Percentiles rank a stretch among this genome's conserved stretches.
These are phyloP conservation scores for Dioscorea zingiberensis DNA, from an alignment of 106 monocot genomes.

Conservation along the genomic window DNA sequence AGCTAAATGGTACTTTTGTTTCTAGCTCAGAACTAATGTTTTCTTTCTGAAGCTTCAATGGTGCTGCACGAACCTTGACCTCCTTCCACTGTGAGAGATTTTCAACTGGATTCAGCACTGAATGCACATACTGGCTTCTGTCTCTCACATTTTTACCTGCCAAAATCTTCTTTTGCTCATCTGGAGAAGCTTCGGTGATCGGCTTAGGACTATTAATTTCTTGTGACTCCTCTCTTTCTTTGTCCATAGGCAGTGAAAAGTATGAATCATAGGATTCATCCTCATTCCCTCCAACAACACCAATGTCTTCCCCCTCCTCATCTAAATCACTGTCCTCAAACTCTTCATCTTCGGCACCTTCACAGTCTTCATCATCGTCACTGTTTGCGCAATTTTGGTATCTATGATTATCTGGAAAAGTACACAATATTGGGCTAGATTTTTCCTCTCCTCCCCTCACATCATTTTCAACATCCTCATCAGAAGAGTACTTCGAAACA, in stretches of 20 bases:
- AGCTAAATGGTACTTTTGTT: background rate
- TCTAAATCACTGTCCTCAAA: conserved; percentile 33
- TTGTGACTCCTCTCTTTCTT: conserved; percentile 18
- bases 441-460: conserved; percentile 2
- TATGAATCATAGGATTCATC: conserved; percentile 78
- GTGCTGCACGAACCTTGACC: conserved; percentile 23
- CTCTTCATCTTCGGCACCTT: conserved; percentile 5
- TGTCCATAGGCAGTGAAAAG: conserved; percentile 56
- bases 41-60: conserved; percentile 36
- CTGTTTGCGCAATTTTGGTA: conserved; percentile 49
- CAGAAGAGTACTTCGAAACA: background rate
- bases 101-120: conserved; percentile 70
- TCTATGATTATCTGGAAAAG: conserved; percentile 45
- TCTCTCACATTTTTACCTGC: conserved; percentile 20
- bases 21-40: conserved; percentile 24
- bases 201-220: conserved; percentile 32
- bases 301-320: conserved; percentile 12
- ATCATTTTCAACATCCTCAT: conserved; percentile 6
- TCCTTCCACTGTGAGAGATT: conserved; percentile 66
- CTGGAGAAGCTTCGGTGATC: conserved; percentile 7
- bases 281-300: conserved; percentile 18
- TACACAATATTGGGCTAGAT: background rate
- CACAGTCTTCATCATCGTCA: conserved; percentile 25
- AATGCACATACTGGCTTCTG: conserved; percentile 45
- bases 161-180: conserved; percentile 3